Evolutionary conservation across 2,329 filamentous ascomycete species (phyloP), one percentile per base, ranked within the genome.

Genomic region (Massarina eburnea): DNA sequence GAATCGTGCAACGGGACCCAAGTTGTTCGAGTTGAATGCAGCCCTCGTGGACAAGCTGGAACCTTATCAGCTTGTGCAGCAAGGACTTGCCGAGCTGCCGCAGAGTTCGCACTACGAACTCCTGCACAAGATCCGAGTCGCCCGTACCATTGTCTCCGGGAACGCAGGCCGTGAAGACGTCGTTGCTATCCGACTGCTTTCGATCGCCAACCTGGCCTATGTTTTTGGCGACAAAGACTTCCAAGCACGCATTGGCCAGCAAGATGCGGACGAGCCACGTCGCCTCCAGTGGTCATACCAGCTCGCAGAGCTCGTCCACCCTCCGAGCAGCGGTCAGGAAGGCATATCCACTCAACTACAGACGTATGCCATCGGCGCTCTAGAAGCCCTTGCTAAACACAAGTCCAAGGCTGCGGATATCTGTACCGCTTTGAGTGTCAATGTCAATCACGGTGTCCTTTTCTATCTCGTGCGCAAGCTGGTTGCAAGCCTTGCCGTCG

Each of bases 401-500:
- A 86, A 88, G 59, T 75, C 80, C 45, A 91, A 90, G 62, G 82
- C 86, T 22, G 76, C 83, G 26, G 94, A 99, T 66, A 86, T 99
- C 19, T 85, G 91, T 52, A 85, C 89, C 33, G 91, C 94, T n/a
- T 76, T 99, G 33, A 95, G 91, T 61, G 89, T 95, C 43, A 96
- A 92, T 58, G 92, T 97, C 29, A 97, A 95, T 60, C 95, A 99
- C 60, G 95, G 94, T 12, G 87, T 97, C 22, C 79, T 99, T 35
- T 86, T 97, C 56, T 97, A 96, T 62, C 82, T 96, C 55, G 86
- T 96, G 39, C 83, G 92, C 45, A 96, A 95, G 70, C 89, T 91
- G 8, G 88, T 97, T 46, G 85, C 86, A 15, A 88, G 91, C 52
- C 86, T 99, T 73, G 83, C 56, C 19, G 52, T 57, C 18, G 77